phyloP scores from a whole-genome alignment of 208 protist species.

The Naegleria fowleri region DNA sequence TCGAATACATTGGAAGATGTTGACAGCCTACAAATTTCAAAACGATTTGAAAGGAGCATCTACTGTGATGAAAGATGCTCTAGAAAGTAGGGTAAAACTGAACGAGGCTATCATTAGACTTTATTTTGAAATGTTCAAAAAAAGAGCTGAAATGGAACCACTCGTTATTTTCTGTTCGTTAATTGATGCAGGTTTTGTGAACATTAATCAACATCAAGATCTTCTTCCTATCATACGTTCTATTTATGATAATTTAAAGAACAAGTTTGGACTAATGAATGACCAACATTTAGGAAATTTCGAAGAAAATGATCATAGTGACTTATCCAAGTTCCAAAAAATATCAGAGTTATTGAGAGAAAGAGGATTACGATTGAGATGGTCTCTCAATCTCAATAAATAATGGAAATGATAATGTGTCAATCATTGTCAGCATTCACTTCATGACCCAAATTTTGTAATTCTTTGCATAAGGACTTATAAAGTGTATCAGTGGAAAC shows the following conservation, averaged over 20 bases:
- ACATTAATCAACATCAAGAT: neutral
- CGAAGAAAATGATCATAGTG: neutral
- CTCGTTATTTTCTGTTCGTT: neutral
- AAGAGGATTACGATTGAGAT: neutral
- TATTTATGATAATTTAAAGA: neutral
- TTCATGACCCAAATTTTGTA: too few species aligned
- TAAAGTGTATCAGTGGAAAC: too few species aligned
- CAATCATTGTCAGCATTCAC: too few species aligned
- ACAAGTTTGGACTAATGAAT: neutral
- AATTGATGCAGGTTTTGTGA: neutral
- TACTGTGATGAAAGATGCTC: neutral
- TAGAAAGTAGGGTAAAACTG: neutral
- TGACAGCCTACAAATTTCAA: neutral
- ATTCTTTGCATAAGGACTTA: too few species aligned
- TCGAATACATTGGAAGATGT: neutral
- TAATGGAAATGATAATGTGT: too few species aligned
- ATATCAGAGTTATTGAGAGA: neutral
- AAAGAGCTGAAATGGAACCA: neutral
- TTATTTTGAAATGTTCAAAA: neutral
- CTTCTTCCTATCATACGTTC: neutral
- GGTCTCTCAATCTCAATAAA: too few species aligned
- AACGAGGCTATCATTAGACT: neutral
- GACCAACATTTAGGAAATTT: neutral
- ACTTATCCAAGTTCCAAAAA: neutral
- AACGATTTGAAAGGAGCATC: neutral